These are phyloP conservation scores for Allium sativum DNA, from an alignment of 106 monocot species.

Conservation along the genomic window DNA sequence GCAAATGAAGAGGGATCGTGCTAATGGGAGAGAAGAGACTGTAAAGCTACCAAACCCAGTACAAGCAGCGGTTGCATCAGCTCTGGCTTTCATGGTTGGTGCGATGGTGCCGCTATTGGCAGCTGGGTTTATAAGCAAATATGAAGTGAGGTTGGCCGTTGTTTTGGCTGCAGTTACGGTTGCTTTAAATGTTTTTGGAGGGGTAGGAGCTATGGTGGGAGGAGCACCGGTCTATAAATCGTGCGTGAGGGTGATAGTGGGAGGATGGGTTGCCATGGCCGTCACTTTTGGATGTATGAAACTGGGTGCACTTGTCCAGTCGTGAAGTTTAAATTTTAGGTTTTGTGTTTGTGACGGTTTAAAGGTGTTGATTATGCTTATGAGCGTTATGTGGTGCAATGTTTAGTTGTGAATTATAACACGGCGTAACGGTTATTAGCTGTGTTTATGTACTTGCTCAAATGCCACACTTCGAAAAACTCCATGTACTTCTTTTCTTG, in stretches of 20 bases:
- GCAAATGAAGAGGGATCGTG: conserved; percentile 18
- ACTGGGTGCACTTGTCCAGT: neutral
- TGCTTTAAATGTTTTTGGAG: conserved; percentile 31
- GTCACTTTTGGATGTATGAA: conserved; percentile 40
- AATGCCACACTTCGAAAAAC: too few species aligned
- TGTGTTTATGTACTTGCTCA: too few species aligned
- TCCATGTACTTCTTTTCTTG: too few species aligned
- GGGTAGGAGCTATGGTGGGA: conserved; percentile 29
- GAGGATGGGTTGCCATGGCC: conserved; percentile 50
- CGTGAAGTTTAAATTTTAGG: too few species aligned
- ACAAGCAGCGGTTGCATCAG: conserved; percentile 44
- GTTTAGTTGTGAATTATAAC: too few species aligned
- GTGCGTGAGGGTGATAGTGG: conserved; percentile 26
- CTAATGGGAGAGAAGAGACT: neutral
- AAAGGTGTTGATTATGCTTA: too few species aligned
- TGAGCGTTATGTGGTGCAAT: too few species aligned
- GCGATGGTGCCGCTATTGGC: conserved; percentile 36
- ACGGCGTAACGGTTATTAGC: too few species aligned
- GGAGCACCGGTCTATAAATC: conserved; percentile 19
- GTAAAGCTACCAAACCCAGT: conserved; percentile 27
- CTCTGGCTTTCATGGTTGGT: conserved; percentile 36
- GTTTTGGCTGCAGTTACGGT: conserved; percentile 12
- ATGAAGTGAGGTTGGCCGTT: conserved; percentile 28
- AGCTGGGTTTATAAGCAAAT: conserved; percentile 35
- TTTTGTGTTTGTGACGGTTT: too few species aligned